Base-by-base conservation (phyloP, 768 basidiomycete genomes). In the Boletus sp. region DNA sequence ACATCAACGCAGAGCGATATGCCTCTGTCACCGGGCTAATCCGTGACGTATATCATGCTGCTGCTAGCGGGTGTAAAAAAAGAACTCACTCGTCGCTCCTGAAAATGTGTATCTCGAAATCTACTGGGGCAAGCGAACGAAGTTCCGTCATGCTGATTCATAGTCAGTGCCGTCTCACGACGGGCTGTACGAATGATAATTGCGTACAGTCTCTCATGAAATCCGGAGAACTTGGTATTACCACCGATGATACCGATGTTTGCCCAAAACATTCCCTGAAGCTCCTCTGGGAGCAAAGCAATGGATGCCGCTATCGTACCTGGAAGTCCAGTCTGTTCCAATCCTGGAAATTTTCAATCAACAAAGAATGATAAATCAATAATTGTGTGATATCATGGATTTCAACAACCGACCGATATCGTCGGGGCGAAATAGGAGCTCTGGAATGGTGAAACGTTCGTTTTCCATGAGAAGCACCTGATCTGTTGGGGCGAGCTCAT, bases 221-320 rank as follows among this genome's bases (percentile, higher is more conserved):
- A 88, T 7, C 88, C 90, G 42, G 84, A 78, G 62, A 94, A 84
- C 63, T 82, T 83, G 15, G 84, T 83, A 71, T 83, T 89, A 14
- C 95, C 95, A 48, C 95, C 95, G 65, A 94, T 83, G 60, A 96
- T 74, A 12, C 90, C 90, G 58, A 98, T 94, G 71, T 98, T 92
- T 35, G 85, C 85, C 94, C 94, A 98, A 73, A 94, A 97, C 88
- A 98, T 85, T 35, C 92, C 94, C 62, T 87, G 91, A 28, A 95
- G 64, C 64, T 95, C 92, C 50, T 80, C 76, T 0, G 92, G 92
- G 57, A 98, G 83, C 32, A 81, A 73, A 0, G 81, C 77, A 66
- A 98, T 93, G 55, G 88, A 88, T 53, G 81, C 69, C 40, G 90
- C 88, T 57, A 98, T 83, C 11, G 87, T 84, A 54, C 80, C 81